Evolutionary conservation across 1,139 yeast species (phyloP).

Genomic region (Pichia sp.): DNA sequence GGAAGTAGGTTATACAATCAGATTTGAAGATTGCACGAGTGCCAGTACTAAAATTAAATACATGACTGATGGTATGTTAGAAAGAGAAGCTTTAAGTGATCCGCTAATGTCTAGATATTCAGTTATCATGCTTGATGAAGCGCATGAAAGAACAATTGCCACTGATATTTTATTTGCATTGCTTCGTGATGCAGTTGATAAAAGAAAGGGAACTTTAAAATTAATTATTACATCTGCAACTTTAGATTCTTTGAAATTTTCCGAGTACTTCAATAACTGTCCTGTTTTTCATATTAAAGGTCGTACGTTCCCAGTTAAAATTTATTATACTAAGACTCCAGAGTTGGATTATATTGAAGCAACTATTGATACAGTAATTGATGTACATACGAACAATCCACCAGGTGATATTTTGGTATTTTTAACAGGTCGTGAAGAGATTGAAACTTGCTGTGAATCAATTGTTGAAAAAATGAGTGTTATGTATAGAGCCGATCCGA

Average conservation of each 20-base stretch:
- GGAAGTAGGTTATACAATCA: slow-evolving; percentile 66
- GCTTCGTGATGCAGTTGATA: slow-evolving; percentile 60
- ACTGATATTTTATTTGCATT: slow-evolving; percentile 90
- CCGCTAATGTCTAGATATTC: slow-evolving; percentile 75
- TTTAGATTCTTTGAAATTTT: slow-evolving; percentile 76
- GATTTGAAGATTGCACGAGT: slow-evolving; percentile 87
- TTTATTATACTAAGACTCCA: slow-evolving; percentile 70
- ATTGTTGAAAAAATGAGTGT: slow-evolving; percentile 60
- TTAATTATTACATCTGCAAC: slow-evolving; percentile 91
- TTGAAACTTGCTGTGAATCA: slow-evolving; percentile 82
- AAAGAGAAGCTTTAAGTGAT: slow-evolving; percentile 96
- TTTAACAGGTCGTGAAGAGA: slow-evolving; percentile 87
- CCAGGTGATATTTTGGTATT: slow-evolving; percentile 81
- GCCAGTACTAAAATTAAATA: slow-evolving; percentile 78
- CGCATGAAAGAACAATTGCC: slow-evolving; percentile 92
- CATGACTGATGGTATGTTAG: slow-evolving; percentile 98
- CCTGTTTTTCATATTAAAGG: slow-evolving; percentile 86
- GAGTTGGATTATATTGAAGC: slow-evolving; percentile 83
- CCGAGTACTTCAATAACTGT: slow-evolving; percentile 68
- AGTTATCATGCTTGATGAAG: slow-evolving; percentile 93
- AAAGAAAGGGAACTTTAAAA: slow-evolving; percentile 65
- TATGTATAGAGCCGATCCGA: slow-evolving; percentile 43
- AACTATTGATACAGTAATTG: slow-evolving; percentile 72
- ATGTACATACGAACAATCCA: slow-evolving; percentile 73
- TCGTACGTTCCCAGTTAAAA: slow-evolving; percentile 82